A percentile compares a stretch with the other conserved stretches of the same genome.
These are phyloP conservation scores for Russula earlei DNA, from an alignment of 768 basidiomycete genomes.

Conservation along the genomic window DNA sequence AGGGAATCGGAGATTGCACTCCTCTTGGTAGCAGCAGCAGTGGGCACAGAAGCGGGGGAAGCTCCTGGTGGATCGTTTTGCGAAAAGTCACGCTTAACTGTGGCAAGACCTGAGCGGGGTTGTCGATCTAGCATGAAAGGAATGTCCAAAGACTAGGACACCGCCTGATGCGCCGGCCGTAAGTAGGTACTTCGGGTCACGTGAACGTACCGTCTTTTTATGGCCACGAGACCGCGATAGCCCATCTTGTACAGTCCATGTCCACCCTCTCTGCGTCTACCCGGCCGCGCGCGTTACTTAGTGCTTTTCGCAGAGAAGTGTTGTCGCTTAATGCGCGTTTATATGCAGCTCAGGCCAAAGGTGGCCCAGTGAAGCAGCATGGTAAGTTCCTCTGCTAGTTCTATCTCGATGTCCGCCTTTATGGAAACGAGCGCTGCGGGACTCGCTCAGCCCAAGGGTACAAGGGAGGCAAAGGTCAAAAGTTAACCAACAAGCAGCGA, in stretches of 20 bases:
- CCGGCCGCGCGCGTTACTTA: neutral
- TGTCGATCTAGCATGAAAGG: slow-evolving; percentile 16
- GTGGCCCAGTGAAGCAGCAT: slow-evolving; percentile 4
- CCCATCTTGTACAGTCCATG: neutral
- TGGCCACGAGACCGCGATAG: too few relatives aligned
- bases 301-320: neutral
- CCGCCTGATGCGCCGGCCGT: too few relatives aligned
- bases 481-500: slow-evolving; percentile 1
- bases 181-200: too few relatives aligned
- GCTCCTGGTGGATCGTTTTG: slow-evolving; percentile 21
- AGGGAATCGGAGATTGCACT: slow-evolving; percentile 19
- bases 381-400: neutral
- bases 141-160: neutral
- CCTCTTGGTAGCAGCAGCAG: slow-evolving; percentile 35
- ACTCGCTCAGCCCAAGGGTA: slow-evolving; percentile 10
- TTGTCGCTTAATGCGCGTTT: neutral
- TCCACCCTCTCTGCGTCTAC: slow-evolving; percentile 2
- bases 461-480: slow-evolving; percentile 11
- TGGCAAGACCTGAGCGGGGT: slow-evolving; percentile 48
- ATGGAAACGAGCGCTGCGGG: neutral
- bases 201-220: too few relatives aligned
- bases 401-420: neutral
- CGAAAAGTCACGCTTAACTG: slow-evolving; percentile 57
- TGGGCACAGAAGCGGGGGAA: slow-evolving; percentile 31
- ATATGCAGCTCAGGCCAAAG: slow-evolving; percentile 13